These are phyloP conservation scores for Thermoascus crustaceus DNA, from an alignment of 2,329 filamentous ascomycete genomes.

Conservation along the genomic window DNA sequence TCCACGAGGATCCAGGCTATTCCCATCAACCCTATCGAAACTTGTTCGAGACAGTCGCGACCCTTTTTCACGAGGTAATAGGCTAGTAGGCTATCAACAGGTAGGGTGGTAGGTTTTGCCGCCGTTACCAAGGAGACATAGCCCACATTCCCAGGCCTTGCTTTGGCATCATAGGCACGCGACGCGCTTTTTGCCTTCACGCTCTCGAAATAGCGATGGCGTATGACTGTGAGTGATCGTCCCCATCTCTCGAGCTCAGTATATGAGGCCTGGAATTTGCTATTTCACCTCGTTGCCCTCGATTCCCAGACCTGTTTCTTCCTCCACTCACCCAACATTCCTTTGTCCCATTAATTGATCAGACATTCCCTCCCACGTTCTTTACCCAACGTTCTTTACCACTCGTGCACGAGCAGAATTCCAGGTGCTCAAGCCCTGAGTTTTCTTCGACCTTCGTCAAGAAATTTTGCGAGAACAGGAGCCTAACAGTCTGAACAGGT, in stretches of 20 bases:
- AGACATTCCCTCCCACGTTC: conserved; percentile 6
- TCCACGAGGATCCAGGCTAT: conserved; percentile 8
- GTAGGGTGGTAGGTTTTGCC: conserved; percentile 13
- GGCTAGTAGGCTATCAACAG: conserved; percentile 3
- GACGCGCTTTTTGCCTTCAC: conserved; percentile 24
- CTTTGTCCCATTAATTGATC: conserved; percentile 14
- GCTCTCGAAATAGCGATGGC: conserved; percentile 27
- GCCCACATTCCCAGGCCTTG: conserved; percentile 36
- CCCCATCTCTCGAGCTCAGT: conserved; percentile 17
- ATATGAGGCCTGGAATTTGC: conserved; percentile 27
- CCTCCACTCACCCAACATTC: conserved; percentile 19
- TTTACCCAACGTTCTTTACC: conserved; percentile 6
- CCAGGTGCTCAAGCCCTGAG: not conserved
- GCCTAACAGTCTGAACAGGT: conserved; percentile 21
- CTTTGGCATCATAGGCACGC: conserved; percentile 29
- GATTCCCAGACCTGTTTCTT: conserved; percentile 15
- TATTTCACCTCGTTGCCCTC: conserved; percentile 33
- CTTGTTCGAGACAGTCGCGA: conserved; percentile 8
- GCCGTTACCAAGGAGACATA: conserved; percentile 31
- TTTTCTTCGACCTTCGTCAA: conserved; percentile 5
- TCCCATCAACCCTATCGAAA: conserved; percentile 5
- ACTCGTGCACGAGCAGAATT: conserved; percentile 8
- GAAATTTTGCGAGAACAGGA: conserved; percentile 6
- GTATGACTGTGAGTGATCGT: conserved; percentile 30
- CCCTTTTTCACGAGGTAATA: conserved; percentile 7